Percentiles rank a stretch among this genome's conserved stretches.
These are phyloP conservation scores for Aspergillus bombycis DNA, from an alignment of 2,329 filamentous ascomycete genomes.

Conservation along the genomic window DNA sequence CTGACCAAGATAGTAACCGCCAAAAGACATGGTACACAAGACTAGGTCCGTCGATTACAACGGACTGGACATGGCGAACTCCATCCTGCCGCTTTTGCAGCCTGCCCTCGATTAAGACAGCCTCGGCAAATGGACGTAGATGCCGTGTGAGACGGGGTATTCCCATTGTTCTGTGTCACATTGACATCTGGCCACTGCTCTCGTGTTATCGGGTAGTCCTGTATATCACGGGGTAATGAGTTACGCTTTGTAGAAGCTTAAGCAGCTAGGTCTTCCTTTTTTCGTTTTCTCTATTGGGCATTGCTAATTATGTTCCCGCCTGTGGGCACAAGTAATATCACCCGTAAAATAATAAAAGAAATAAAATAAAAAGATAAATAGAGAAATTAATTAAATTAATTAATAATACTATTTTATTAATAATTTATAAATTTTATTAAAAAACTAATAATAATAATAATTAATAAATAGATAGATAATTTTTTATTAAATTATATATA, in stretches of 20 bases:
- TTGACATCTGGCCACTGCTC: background rate
- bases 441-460: too few species aligned
- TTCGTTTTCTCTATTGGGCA: too few species aligned
- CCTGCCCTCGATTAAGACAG: slow-evolving; percentile 24
- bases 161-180: slow-evolving; percentile 29
- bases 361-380: too few species aligned
- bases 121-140: slow-evolving; percentile 34
- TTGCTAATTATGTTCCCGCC: too few species aligned
- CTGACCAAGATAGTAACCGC: slow-evolving; percentile 52
- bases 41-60: slow-evolving; percentile 76
- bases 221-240: background rate
- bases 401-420: too few species aligned
- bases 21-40: slow-evolving; percentile 74
- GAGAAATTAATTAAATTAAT: too few species aligned
- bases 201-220: background rate
- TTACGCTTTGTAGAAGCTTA: background rate
- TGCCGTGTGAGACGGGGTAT: slow-evolving; percentile 39
- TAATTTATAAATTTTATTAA: too few species aligned
- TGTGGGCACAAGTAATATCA: too few species aligned
- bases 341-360: too few species aligned
- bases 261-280: too few species aligned
- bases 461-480: too few species aligned
- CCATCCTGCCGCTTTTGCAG: slow-evolving; percentile 10
- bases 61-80: slow-evolving; percentile 26
- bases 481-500: too few species aligned